Conservation (phyloP, 2,329 filamentous ascomycete genomes). For the Diaporthe ilicicola region DNA sequence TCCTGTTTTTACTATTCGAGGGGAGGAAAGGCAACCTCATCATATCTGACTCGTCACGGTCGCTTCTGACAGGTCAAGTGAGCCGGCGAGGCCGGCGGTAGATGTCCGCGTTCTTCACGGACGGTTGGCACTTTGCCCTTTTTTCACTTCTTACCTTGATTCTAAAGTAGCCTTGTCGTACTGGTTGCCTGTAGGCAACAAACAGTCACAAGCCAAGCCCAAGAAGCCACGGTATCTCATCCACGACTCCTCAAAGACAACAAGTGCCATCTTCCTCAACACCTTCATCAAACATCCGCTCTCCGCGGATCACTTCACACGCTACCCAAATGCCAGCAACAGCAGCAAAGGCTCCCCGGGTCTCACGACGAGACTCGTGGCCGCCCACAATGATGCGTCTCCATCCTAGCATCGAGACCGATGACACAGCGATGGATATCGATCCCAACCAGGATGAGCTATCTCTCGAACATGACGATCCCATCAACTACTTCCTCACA, state of each 20-base stretch:
- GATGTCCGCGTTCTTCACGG: conserved; percentile 31
- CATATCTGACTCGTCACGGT: conserved; percentile 31
- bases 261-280: not conserved
- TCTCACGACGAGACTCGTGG: conserved; percentile 56
- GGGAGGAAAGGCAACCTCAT: conserved; percentile 30
- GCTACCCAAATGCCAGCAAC: conserved; percentile 19
- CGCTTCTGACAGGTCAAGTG: conserved; percentile 36
- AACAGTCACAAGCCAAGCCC: not conserved
- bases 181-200: conserved; percentile 16
- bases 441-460: conserved; percentile 40
- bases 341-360: conserved; percentile 8
- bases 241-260: conserved; percentile 14
- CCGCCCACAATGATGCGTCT: conserved; percentile 60
- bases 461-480: conserved; percentile 58
- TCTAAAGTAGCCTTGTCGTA: conserved; percentile 26
- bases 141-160: not conserved
- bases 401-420: conserved; percentile 51
- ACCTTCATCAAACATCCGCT: not conserved
- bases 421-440: conserved; percentile 55
- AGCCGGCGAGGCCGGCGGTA: conserved; percentile 43
- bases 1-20: not conserved
- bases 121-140: conserved; percentile 23
- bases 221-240: not conserved
- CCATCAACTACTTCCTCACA: conserved; percentile 65
- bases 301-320: not conserved